Percentiles rank a stretch among this genome's conserved stretches.
Evolutionary conservation across 306 rosid genomes (phyloP).

Genomic region (Rosa chinensis): DNA sequence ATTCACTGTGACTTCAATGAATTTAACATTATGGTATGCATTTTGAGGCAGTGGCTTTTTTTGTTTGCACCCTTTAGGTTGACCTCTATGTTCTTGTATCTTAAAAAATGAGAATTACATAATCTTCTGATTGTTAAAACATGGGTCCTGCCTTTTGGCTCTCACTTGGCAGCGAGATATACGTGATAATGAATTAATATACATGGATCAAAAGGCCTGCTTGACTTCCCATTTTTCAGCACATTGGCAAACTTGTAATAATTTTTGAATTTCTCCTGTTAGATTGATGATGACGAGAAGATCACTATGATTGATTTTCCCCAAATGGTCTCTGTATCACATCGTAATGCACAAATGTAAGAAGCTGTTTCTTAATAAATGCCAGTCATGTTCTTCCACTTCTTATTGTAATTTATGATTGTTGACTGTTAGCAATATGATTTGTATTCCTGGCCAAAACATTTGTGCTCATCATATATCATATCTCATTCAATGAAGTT

Average conservation of each 20-base stretch:
- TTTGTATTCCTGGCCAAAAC: background rate
- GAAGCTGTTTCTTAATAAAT: conserved; percentile 28
- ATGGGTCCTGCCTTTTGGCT: background rate
- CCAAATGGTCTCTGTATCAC: conserved; percentile 90
- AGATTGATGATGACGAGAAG: conserved; percentile 87
- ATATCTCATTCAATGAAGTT: conserved; percentile 16
- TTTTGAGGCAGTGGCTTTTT: conserved; percentile 7
- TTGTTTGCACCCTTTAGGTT: background rate
- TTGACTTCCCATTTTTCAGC: conserved; percentile 21
- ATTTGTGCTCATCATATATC: background rate
- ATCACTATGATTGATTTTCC: conserved; percentile 93
- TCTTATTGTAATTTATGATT: background rate
- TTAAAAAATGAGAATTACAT: background rate
- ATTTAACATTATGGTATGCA: conserved; percentile 85
- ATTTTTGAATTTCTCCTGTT: conserved; percentile 13
- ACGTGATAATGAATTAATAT: background rate
- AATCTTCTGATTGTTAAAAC: background rate
- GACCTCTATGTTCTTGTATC: background rate
- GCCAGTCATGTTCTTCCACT: background rate
- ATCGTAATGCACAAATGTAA: conserved; percentile 90
- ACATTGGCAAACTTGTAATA: conserved; percentile 8
- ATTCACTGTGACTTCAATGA: conserved; percentile 97
- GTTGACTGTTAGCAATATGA: background rate
- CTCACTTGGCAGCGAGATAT: background rate
- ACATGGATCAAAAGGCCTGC: background rate